Evolutionary conservation across 305 asterid species (phyloP).

Genomic region (Fraxinus platypoda): DNA sequence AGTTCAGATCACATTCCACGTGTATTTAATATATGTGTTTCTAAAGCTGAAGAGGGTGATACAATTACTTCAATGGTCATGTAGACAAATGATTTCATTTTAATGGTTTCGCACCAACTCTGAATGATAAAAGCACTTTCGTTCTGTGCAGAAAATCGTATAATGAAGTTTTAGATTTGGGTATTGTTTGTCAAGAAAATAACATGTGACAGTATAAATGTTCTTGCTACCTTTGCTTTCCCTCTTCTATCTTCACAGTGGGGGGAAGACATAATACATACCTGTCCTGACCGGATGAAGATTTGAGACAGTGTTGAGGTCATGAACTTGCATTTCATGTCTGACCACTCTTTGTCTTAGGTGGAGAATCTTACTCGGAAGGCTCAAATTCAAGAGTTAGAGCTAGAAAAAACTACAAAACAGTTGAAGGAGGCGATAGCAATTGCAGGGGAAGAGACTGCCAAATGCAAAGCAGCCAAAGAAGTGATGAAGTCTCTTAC

Average conservation of each 20-base stretch:
- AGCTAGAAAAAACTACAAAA: slow-evolving; percentile 74
- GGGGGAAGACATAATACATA: slow-evolving; percentile 18
- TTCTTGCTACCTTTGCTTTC: slow-evolving; percentile 11
- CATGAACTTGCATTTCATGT: slow-evolving; percentile 17
- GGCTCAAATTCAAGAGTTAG: slow-evolving; percentile 74
- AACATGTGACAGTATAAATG: background rate
- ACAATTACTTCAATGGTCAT: slow-evolving; percentile 1
- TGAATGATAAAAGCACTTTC: background rate
- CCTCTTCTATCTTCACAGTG: background rate
- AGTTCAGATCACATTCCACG: background rate
- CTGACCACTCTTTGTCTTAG: slow-evolving; percentile 39
- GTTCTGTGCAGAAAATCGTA: background rate
- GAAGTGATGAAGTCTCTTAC: slow-evolving; percentile 91
- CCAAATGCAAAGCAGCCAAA: slow-evolving; percentile 85
- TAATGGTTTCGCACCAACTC: slow-evolving; percentile 6
- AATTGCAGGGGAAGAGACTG: slow-evolving; percentile 80
- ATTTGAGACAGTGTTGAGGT: slow-evolving; percentile 14
- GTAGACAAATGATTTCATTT: slow-evolving; percentile 9
- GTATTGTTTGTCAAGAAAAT: slow-evolving; percentile 12
- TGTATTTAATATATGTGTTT: background rate
- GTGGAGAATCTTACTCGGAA: slow-evolving; percentile 69
- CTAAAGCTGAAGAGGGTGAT: slow-evolving; percentile 14
- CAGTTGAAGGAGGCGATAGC: slow-evolving; percentile 84
- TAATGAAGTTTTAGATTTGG: background rate
- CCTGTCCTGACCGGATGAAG: slow-evolving; percentile 1